These are phyloP conservation scores for Fragosphaeria purpurea DNA, from an alignment of 2,329 filamentous ascomycete species.

Conservation along the genomic window DNA sequence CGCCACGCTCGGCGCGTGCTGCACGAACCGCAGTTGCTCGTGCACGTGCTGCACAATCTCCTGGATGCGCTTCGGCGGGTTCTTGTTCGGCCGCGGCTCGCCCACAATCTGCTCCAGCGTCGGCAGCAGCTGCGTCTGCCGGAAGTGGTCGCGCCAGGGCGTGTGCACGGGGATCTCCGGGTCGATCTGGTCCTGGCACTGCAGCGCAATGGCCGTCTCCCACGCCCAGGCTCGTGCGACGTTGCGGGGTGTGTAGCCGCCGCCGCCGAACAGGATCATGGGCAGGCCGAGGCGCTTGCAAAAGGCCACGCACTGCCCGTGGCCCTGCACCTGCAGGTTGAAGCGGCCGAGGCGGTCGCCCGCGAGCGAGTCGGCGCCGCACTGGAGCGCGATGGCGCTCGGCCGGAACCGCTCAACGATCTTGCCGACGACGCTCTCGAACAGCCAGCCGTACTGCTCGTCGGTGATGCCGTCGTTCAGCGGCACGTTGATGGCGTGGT, in stretches of 20 bases:
- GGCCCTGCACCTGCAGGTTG: constrained; percentile 91
- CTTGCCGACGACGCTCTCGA: constrained; percentile 67
- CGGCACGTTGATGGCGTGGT: constrained; percentile 84
- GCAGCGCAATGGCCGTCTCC: constrained; percentile 85
- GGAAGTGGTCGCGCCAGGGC: constrained; percentile 81
- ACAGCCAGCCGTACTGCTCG: constrained; percentile 76
- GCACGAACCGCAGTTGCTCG: constrained; percentile 79
- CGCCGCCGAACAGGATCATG: constrained; percentile 83
- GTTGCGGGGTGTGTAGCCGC: constrained; percentile 92
- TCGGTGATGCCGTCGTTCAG: constrained; percentile 87
- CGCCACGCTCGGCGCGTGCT: constrained; percentile 78
- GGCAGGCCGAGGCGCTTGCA: constrained; percentile 75
- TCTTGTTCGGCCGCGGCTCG: constrained; percentile 66
- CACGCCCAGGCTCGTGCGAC: constrained; percentile 95
- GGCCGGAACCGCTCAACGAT: constrained; percentile 80
- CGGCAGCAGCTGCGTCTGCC: constrained; percentile 79
- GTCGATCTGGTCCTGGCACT: constrained; percentile 58
- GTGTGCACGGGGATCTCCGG: constrained; percentile 68
- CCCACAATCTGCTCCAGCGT: constrained; percentile 63
- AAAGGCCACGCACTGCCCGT: constrained; percentile 82
- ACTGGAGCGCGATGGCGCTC: constrained; percentile 85
- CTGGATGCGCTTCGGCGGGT: constrained; percentile 64
- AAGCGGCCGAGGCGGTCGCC: constrained; percentile 91
- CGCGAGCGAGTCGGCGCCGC: constrained; percentile 87
- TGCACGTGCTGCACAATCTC: constrained; percentile 68